phyloP scores from a whole-genome alignment of 73 alveolate species.

The Tetrahymena thermophila region DNA sequence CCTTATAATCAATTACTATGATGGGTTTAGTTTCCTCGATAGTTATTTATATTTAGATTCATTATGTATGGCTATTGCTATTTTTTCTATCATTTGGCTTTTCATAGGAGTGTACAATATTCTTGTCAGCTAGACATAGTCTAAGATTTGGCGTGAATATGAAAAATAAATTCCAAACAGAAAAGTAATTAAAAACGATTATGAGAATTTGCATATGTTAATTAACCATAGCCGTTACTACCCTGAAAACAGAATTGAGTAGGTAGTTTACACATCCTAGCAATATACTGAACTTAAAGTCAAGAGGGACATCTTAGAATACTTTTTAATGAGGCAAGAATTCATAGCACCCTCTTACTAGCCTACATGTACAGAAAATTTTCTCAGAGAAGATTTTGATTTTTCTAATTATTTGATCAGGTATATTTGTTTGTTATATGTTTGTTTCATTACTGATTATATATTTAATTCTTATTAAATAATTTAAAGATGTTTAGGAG shows the following conservation, averaged over 20 bases:
- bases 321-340: not conserved
- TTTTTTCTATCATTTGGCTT: not conserved
- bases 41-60: not conserved
- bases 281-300: not conserved
- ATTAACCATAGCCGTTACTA: not conserved
- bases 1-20: not conserved
- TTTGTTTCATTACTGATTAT: not conserved
- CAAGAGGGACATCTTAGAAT: not conserved
- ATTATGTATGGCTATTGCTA: not conserved
- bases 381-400: not conserved
- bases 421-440: not conserved
- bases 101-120: not conserved
- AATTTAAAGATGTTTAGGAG: not conserved
- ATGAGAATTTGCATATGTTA: not conserved
- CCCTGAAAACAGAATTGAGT: not conserved
- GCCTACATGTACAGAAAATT: not conserved
- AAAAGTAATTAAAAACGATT: not conserved
- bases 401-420: not conserved
- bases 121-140: not conserved
- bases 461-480: not conserved
- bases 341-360: not conserved
- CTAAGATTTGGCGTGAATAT: not conserved
- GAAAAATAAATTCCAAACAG: not conserved
- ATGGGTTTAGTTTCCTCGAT: not conserved
- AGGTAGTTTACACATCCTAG: not conserved